Conservation (phyloP, 305 asterid species). For the Vinca major region DNA sequence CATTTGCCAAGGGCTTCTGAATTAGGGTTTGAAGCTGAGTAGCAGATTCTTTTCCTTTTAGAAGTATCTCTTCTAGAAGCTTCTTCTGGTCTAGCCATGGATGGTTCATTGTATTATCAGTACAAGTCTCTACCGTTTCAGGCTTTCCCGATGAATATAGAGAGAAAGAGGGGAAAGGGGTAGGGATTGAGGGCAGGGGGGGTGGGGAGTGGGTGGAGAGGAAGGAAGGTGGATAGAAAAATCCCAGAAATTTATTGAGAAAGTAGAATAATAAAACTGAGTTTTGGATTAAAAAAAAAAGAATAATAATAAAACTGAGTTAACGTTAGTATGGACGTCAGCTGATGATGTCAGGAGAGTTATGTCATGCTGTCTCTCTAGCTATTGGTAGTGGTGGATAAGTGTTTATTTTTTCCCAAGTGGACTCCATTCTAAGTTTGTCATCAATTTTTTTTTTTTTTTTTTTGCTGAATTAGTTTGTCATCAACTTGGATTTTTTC, state of each 20-base stretch:
- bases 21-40: constrained; percentile 38
- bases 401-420: too few relatives aligned
- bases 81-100: not conserved
- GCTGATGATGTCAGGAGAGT: not conserved
- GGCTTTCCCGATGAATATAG: not conserved
- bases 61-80: constrained; percentile 27
- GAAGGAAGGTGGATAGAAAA: constrained; percentile 21
- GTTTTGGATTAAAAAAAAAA: too few relatives aligned
- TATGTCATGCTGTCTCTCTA: not conserved
- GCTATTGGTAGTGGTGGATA: too few relatives aligned
- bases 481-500: too few relatives aligned
- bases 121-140: not conserved
- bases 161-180: not conserved
- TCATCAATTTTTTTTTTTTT: too few relatives aligned
- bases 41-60: constrained; percentile 35
- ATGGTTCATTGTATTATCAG: too few relatives aligned
- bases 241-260: not conserved
- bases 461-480: too few relatives aligned
- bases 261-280: not conserved
- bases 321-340: not conserved
- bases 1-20: constrained; percentile 15
- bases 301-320: too few relatives aligned
- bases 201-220: constrained; percentile 17
- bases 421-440: too few relatives aligned
- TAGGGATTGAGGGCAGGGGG: not conserved